Base-by-base conservation (phyloP, 1,284 basidiomycete genomes). In the Ceratobasidium sp. region DNA sequence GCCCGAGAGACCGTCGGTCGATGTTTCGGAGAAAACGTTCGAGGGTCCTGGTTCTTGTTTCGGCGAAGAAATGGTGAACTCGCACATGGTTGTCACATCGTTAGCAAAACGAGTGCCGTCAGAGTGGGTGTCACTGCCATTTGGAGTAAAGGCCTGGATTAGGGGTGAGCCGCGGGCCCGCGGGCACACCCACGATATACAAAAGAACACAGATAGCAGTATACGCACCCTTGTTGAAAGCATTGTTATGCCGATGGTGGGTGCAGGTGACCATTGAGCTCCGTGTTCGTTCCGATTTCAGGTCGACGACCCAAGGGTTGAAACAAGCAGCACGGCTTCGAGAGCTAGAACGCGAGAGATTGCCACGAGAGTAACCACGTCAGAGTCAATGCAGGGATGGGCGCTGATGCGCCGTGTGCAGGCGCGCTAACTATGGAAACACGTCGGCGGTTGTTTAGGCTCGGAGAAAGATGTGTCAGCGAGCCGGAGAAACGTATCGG, bases 391-490 rank as follows among this genome's bases (percentile, higher is more conserved):
- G n/a, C 8, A 6, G 6, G 1, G 10, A n/a, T 23, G 32, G 32
- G 30, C 34, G 55, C 16, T 39, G n/a, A n/a, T 36, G 32, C 36
- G 55, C 21, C 23, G 50, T 28, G 21, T 21, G 28, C 18, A 3
- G 18, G 28, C 50, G 50, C 50, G 50, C 50, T 52, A 23, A 58
- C 55, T 58, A 39, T 58, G 55, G 55, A 39, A 58, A 41, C 18
- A 32, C 55, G 55, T 58, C 55, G 55, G 55, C n/a, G 53, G 34
- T 34, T 58, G 55, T 58, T 58, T 58, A 39, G 55, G 34, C 34
- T 58, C 55, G 55, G 55, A 58, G 55, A 58, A 50, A 21, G 55
- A 58, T 58, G 55, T 58, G 55, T 58, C 55, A 58, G 5, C 34
- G 34, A n/a, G 16, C 34, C 34, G 55, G 30, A 23, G 36, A 50